A percentile compares a stretch with the other conserved stretches of the same genome.
Conservation (phyloP, 169 alveolate species). For the Eimeria necatrix region DNA sequence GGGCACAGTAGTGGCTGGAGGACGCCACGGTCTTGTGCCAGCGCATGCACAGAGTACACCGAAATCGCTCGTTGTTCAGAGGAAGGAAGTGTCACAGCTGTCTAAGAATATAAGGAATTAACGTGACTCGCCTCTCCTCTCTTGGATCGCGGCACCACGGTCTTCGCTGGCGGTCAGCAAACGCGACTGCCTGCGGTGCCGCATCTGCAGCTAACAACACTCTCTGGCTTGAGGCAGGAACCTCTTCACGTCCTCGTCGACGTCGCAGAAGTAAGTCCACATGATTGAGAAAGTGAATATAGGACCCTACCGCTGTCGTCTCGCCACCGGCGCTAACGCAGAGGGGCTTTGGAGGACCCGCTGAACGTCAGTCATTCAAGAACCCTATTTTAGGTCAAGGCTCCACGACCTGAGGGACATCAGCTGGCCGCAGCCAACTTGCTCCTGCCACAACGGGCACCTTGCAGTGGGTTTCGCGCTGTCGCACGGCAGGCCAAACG, state of each 20-base stretch:
- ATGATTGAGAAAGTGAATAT: neutral
- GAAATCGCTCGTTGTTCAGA: too few relatives aligned
- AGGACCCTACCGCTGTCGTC: too few relatives aligned
- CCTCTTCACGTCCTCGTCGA: neutral
- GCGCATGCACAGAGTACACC: neutral
- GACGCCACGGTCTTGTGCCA: neutral
- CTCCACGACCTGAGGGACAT: too few relatives aligned
- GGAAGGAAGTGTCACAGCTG: neutral
- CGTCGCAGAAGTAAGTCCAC: neutral
- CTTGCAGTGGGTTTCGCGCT: too few relatives aligned
- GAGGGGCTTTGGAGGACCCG: too few relatives aligned
- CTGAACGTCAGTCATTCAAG: too few relatives aligned
- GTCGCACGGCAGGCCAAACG: too few relatives aligned
- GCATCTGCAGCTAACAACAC: neutral
- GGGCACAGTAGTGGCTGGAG: slow-evolving; percentile 23
- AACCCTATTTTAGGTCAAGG: too few relatives aligned
- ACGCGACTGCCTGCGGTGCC: neutral
- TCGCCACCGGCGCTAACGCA: too few relatives aligned
- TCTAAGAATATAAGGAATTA: neutral
- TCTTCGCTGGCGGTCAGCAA: neutral
- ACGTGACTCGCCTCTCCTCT: neutral
- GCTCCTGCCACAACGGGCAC: too few relatives aligned
- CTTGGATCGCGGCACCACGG: neutral
- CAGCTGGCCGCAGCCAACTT: too few relatives aligned
- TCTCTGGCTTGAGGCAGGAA: neutral